Percentiles rank a stretch among this genome's conserved stretches.
Evolutionary conservation across 129 eudicot species (phyloP).

Genomic region (Saposhnikovia divaricata): DNA sequence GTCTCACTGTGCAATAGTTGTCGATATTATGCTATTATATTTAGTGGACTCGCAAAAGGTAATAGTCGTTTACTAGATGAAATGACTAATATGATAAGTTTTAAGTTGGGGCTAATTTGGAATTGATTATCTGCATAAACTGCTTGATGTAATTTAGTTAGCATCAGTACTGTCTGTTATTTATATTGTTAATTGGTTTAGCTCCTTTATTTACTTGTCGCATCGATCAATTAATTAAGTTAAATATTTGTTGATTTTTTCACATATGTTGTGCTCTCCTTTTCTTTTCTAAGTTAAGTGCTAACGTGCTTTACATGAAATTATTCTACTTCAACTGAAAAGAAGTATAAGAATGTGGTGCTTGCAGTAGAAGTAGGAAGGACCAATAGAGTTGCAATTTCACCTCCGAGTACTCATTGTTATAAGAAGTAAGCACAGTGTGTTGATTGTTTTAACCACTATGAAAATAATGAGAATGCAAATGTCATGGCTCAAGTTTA

Average conservation of each 20-base stretch:
- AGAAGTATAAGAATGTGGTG: not conserved
- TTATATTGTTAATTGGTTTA: too few relatives aligned
- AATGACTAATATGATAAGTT: not conserved
- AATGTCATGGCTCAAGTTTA: not conserved
- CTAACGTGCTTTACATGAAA: not conserved
- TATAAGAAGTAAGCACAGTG: not conserved
- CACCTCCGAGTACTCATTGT: not conserved
- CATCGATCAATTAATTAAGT: not conserved
- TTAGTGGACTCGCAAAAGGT: slow-evolving; percentile 78
- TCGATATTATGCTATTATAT: slow-evolving; percentile 48
- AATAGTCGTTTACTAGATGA: not conserved
- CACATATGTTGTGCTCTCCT: not conserved
- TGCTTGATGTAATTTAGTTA: not conserved
- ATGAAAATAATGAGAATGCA: not conserved
- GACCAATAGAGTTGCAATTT: not conserved
- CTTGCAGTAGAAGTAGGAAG: not conserved
- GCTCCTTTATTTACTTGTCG: not conserved
- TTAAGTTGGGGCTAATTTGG: not conserved
- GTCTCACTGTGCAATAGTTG: slow-evolving; percentile 35
- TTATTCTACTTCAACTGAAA: not conserved
- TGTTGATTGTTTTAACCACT: not conserved
- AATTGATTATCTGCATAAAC: not conserved
- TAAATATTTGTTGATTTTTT: not conserved
- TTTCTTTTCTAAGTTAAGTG: not conserved
- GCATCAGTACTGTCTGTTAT: not conserved